Percentiles rank a stretch among this genome's conserved stretches.
Conservation (phyloP, 345 rosid species). For the Moricandia arvensis region DNA sequence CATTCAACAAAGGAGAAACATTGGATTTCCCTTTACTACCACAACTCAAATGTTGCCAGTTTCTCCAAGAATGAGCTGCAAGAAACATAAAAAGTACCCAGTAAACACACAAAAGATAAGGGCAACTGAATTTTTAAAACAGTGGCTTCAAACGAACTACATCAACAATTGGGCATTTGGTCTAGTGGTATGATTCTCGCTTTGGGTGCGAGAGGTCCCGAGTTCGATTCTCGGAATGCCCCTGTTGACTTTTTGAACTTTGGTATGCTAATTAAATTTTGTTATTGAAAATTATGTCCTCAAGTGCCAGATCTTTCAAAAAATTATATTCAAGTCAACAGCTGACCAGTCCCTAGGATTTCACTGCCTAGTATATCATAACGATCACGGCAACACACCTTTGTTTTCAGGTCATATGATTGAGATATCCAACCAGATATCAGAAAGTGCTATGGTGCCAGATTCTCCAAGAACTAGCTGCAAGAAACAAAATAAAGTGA, state of each 20-base stretch:
- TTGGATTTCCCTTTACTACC: no score
- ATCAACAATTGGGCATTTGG: conserved; percentile 21
- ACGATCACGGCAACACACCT: neutral
- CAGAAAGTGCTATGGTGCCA: neutral
- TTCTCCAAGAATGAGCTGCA: neutral
- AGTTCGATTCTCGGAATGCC: conserved; percentile 78
- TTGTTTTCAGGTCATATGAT: neutral
- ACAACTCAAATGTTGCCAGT: no score
- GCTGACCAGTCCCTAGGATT: neutral
- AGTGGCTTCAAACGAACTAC: neutral
- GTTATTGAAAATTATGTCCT: neutral
- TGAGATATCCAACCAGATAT: neutral
- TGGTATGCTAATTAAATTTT: neutral
- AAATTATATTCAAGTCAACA: neutral
- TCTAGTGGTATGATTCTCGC: conserved; percentile 94
- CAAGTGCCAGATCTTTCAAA: neutral
- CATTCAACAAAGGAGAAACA: no score
- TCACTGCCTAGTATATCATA: neutral
- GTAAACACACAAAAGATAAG: neutral
- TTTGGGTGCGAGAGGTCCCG: conserved; percentile 91
- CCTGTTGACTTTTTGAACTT: conserved; percentile 5
- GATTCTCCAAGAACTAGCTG: neutral
- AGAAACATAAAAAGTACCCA: no score
- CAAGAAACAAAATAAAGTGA: neutral
- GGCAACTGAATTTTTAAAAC: neutral